Percentiles rank a stretch among this genome's conserved stretches.
phyloP scores from a whole-genome alignment of 106 monocot species.

The Narthecium ossifragum region DNA sequence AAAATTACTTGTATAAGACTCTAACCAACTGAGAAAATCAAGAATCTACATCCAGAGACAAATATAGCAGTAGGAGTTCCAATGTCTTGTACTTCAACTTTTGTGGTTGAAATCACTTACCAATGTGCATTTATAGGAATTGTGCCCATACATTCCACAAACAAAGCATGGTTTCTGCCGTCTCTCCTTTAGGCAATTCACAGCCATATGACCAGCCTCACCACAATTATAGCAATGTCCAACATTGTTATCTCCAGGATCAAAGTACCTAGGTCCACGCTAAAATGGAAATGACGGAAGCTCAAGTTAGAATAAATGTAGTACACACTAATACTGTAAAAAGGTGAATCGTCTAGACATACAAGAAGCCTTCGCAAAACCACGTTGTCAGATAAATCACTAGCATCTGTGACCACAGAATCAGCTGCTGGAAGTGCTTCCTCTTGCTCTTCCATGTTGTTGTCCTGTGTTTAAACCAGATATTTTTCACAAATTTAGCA shows the following conservation, averaged over 20 bases:
- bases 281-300: slow-evolving; percentile 17
- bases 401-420: slow-evolving; percentile 24
- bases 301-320: not conserved
- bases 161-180: slow-evolving; percentile 80
- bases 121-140: slow-evolving; percentile 58
- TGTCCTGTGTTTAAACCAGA: slow-evolving; percentile 5
- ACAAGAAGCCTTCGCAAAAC: slow-evolving; percentile 92
- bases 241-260: slow-evolving; percentile 32
- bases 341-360: slow-evolving; percentile 17
- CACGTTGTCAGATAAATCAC: slow-evolving; percentile 42
- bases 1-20: too few species aligned
- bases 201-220: slow-evolving; percentile 76
- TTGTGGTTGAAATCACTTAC: slow-evolving; percentile 11
- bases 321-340: not conserved
- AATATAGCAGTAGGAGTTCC: too few species aligned
- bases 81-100: too few species aligned
- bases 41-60: too few species aligned
- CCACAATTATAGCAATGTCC: slow-evolving; percentile 83
- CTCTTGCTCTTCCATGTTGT: slow-evolving; percentile 3
- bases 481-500: not conserved
- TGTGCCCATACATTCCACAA: slow-evolving; percentile 85
- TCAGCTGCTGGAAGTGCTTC: slow-evolving; percentile 21
- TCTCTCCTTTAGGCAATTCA: slow-evolving; percentile 51
- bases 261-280: slow-evolving; percentile 91
- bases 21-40: too few species aligned